Conservation (phyloP, 1,284 basidiomycete species). For the Athelia sp. region DNA sequence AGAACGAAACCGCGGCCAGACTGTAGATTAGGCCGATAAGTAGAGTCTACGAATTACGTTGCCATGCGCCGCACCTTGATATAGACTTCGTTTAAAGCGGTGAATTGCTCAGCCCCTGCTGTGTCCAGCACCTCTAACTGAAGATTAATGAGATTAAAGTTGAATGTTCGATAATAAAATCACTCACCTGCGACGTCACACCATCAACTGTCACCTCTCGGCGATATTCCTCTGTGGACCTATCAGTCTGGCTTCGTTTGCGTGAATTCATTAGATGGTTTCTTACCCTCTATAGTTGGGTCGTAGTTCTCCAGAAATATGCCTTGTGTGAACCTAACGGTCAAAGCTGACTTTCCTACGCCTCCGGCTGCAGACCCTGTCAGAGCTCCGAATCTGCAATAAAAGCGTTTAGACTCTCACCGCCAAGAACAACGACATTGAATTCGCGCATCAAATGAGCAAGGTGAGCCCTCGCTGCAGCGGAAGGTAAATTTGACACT, state of each 20-base stretch:
- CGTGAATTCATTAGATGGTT: background rate
- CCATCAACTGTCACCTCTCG: slow-evolving; percentile 59
- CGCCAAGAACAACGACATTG: slow-evolving; percentile 75
- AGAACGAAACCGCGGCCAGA: slow-evolving; percentile 75
- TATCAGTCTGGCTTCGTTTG: background rate
- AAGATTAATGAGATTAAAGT: slow-evolving; percentile 3
- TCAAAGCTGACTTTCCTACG: slow-evolving; percentile 79
- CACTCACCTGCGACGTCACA: slow-evolving; percentile 46
- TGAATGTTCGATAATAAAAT: slow-evolving; percentile 1
- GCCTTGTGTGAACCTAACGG: slow-evolving; percentile 71
- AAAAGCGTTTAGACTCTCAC: slow-evolving; percentile 33
- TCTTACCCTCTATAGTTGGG: slow-evolving; percentile 75
- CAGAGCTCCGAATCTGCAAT: slow-evolving; percentile 6
- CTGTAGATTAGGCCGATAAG: slow-evolving; percentile 25
- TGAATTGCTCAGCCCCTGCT: slow-evolving; percentile 87
- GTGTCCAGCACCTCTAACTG: slow-evolving; percentile 87
- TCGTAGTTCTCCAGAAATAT: slow-evolving; percentile 76
- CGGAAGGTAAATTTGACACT: background rate
- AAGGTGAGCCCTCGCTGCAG: too few relatives aligned
- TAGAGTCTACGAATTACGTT: background rate
- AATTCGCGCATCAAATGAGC: slow-evolving; percentile 49
- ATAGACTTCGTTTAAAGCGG: slow-evolving; percentile 71
- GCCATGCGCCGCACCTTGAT: slow-evolving; percentile 49
- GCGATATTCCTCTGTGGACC: slow-evolving; percentile 56
- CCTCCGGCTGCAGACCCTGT: slow-evolving; percentile 54